Evolutionary conservation across 805 yeast genomes (phyloP).

Genomic region (Zygosaccharomyces bisporus): DNA sequence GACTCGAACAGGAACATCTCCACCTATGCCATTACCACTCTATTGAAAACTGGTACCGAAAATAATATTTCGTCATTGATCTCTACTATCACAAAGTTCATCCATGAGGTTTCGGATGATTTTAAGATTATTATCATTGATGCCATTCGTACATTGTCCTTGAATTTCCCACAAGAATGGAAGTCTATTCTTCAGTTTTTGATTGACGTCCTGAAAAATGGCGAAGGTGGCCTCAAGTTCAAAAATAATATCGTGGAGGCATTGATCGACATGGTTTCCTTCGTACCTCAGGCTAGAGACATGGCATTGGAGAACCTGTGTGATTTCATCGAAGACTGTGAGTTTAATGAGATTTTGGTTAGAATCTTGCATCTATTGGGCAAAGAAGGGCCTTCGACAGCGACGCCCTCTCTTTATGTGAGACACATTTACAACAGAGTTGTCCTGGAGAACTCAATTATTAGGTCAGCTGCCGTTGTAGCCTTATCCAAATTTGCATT

Average conservation of each 20-base stretch:
- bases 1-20: slow-evolving; percentile 90
- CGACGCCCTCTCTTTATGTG: slow-evolving; percentile 84
- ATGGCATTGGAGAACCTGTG: slow-evolving; percentile 82
- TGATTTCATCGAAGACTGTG: slow-evolving; percentile 98
- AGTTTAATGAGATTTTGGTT: slow-evolving; percentile 89
- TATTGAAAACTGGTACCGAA: slow-evolving; percentile 90
- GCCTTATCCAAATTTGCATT: slow-evolving; percentile 89
- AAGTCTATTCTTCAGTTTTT: slow-evolving; percentile 76
- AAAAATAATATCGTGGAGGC: slow-evolving; percentile 90
- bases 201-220: slow-evolving; percentile 74
- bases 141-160: slow-evolving; percentile 86
- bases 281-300: slow-evolving; percentile 79
- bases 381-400: slow-evolving; percentile 85
- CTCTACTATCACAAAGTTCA: slow-evolving; percentile 77
- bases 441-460: slow-evolving; percentile 90
- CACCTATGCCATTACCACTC: slow-evolving; percentile 93
- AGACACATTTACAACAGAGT: slow-evolving; percentile 96
- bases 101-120: slow-evolving; percentile 93
- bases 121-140: slow-evolving; percentile 92
- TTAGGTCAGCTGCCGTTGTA: slow-evolving; percentile 92
- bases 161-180: slow-evolving; percentile 91
- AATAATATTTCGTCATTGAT: slow-evolving; percentile 86
- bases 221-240: slow-evolving; percentile 81
- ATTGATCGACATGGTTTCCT: slow-evolving; percentile 83
- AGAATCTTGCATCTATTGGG: slow-evolving; percentile 89